Percentiles rank a stretch among this genome's conserved stretches.
phyloP scores from a whole-genome alignment of 805 yeast species.

The Groenewaldozyma tartarivorans region DNA sequence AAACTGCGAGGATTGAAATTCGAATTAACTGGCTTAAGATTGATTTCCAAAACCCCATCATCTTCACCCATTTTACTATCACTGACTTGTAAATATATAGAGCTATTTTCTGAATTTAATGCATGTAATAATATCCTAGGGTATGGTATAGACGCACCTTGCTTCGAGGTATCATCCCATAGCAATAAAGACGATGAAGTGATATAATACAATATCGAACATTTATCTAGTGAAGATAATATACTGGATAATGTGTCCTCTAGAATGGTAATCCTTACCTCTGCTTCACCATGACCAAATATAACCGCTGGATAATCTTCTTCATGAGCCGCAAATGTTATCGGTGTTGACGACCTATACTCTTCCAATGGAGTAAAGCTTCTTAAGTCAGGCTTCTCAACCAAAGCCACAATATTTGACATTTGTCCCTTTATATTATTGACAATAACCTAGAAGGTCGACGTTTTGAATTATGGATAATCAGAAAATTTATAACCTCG shows the following conservation, averaged over 20 bases:
- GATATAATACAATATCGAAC: neutral
- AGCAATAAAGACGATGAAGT: slow-evolving; percentile 20
- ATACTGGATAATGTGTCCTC: neutral
- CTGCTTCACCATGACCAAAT: neutral
- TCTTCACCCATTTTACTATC: neutral
- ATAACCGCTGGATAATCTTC: neutral
- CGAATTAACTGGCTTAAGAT: slow-evolving; percentile 4
- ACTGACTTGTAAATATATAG: slow-evolving; percentile 17
- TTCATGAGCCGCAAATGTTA: neutral
- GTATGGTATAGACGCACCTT: slow-evolving; percentile 18
- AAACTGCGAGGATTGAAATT: slow-evolving; percentile 4
- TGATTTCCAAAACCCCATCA: slow-evolving; percentile 9
- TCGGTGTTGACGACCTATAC: neutral
- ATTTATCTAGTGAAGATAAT: neutral
- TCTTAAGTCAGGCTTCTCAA: neutral
- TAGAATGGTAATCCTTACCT: too few relatives aligned
- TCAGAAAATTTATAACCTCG: too few relatives aligned
- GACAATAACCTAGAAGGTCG: too few relatives aligned
- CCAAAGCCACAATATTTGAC: too few relatives aligned
- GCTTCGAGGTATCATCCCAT: slow-evolving; percentile 15
- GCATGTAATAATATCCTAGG: slow-evolving; percentile 22
- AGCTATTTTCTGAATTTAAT: slow-evolving; percentile 9
- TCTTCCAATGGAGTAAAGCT: neutral
- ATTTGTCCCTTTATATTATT: too few relatives aligned
- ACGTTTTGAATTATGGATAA: too few relatives aligned